Evolutionary conservation across 805 yeast species (phyloP), one percentile per base, ranked within the genome.

Genomic region (Priceomyces melissophilus): DNA sequence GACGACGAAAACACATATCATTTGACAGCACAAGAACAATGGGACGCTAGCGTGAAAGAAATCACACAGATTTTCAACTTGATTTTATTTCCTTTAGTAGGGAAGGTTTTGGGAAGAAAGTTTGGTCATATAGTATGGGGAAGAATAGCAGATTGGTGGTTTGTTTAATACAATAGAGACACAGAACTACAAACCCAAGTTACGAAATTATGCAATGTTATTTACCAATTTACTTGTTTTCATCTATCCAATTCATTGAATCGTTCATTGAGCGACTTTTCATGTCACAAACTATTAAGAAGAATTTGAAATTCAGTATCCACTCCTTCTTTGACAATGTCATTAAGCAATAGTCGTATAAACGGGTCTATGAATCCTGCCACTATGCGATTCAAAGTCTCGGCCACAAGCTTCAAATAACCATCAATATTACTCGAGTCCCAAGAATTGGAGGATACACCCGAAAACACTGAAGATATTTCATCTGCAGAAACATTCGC

Each of bases 11-110:
- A 40, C 16, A 31, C 44, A 10, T 54, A 54, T 42, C 56, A 52
- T 29, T 48, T 69, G 38, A 61, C 77, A 28, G 82, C 87, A 1
- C 85, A 82, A 50, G 71, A 78, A 48, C 87, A 84, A 51, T 84
- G 89, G 89, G 85, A 83, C 39, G 85, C 81, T 50, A 79, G 84
- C 28, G 45, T 84, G 36, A 63, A 65, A 34, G 89, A 84, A 57
- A 54, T 84, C 41, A 70, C 69, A 30, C 75, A 76, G n/a, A 68
- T 82, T 28, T 59, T 82, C 27, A 76, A 75, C 41, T 71, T 79
- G 59, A 78, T 84, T 10, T 51, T 84, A 28, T 63, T 84, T 39
- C 93, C 93, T 2, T 54, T 83, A 43, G 50, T 81, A 13, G 90
- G 90, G 3, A 82, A 81, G 56, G 69, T 78, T 32, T 47, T 84